phyloP scores from a whole-genome alignment of 2,329 filamentous ascomycete genomes.

The Stachybotrys elegans region DNA sequence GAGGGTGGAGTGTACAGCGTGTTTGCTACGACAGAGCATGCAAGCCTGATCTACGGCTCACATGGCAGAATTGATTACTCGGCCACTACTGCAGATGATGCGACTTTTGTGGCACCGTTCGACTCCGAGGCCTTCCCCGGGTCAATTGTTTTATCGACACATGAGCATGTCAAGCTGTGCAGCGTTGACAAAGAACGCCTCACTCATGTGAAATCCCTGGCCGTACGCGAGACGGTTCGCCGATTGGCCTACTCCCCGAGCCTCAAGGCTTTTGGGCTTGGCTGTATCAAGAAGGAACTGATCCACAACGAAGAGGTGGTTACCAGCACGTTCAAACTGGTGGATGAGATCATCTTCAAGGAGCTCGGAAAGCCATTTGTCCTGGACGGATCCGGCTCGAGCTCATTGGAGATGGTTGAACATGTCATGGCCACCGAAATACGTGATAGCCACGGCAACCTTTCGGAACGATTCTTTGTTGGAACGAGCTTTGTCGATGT shows the following conservation, averaged over 20 bases:
- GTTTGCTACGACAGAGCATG: constrained; percentile 90
- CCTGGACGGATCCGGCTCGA: constrained; percentile 38
- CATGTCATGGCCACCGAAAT: constrained; percentile 75
- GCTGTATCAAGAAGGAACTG: constrained; percentile 74
- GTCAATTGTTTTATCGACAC: constrained; percentile 76
- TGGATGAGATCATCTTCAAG: constrained; percentile 85
- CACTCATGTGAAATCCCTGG: constrained; percentile 80
- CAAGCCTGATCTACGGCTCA: constrained; percentile 85
- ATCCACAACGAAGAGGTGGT: constrained; percentile 68
- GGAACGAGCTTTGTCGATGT: constrained; percentile 71
- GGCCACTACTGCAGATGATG: constrained; percentile 84
- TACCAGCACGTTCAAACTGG: constrained; percentile 76
- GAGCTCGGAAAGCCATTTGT: constrained; percentile 65
- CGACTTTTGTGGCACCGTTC: constrained; percentile 76
- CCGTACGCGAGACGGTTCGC: constrained; percentile 76
- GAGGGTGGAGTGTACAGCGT: constrained; percentile 67
- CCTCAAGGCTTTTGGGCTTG: constrained; percentile 79
- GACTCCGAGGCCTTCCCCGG: constrained; percentile 75
- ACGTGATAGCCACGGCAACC: constrained; percentile 47
- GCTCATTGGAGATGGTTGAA: constrained; percentile 69
- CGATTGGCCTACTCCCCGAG: constrained; percentile 78
- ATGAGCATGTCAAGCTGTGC: constrained; percentile 71
- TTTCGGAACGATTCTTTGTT: constrained; percentile 78
- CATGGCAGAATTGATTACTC: constrained; percentile 89
- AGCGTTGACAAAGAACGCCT: constrained; percentile 77